These are phyloP conservation scores for Coniosporium apollinis DNA, from an alignment of 495 filamentous ascomycete genomes.

Conservation along the genomic window DNA sequence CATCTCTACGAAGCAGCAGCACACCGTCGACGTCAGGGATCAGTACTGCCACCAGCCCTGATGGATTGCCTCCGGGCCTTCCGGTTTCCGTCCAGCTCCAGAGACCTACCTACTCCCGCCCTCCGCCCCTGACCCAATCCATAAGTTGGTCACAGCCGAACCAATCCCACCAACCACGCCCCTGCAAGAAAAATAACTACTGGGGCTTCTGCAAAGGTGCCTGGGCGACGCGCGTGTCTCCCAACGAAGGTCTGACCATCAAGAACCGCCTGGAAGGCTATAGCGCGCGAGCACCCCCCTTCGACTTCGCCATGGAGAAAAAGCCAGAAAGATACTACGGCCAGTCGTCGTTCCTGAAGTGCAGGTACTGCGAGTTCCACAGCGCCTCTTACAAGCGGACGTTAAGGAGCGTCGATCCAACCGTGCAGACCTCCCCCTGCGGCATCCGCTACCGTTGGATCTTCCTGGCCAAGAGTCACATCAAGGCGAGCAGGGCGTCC, in stretches of 20 bases:
- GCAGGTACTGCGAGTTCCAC: constrained; percentile 29
- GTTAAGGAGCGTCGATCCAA: constrained; percentile 19
- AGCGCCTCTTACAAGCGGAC: constrained; percentile 15
- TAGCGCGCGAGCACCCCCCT: constrained; percentile 21
- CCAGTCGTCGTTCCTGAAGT: constrained; percentile 23
- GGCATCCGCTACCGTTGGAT: constrained; percentile 31
- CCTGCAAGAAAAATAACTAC: constrained; percentile 27
- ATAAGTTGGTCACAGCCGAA: too few relatives aligned
- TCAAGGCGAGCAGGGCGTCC: constrained; percentile 6
- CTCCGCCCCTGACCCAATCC: too few relatives aligned
- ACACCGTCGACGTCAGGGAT: too few relatives aligned
- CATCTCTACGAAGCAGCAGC: too few relatives aligned
- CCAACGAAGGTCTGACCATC: constrained; percentile 22
- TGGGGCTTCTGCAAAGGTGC: constrained; percentile 37
- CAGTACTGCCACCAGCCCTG: too few relatives aligned
- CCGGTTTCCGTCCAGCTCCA: too few relatives aligned
- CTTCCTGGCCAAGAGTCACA: constrained; percentile 35
- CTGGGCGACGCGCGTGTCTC: constrained; percentile 28
- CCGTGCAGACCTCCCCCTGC: constrained; percentile 15
- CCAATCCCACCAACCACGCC: too few relatives aligned
- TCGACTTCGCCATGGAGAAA: constrained; percentile 20
- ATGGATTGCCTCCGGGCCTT: too few relatives aligned
- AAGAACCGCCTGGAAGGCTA: constrained; percentile 23
- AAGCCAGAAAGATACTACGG: constrained; percentile 26
- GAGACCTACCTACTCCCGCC: too few relatives aligned